Conservation (phyloP, 306 rosid species). For the Quercus aquifolioides region DNA sequence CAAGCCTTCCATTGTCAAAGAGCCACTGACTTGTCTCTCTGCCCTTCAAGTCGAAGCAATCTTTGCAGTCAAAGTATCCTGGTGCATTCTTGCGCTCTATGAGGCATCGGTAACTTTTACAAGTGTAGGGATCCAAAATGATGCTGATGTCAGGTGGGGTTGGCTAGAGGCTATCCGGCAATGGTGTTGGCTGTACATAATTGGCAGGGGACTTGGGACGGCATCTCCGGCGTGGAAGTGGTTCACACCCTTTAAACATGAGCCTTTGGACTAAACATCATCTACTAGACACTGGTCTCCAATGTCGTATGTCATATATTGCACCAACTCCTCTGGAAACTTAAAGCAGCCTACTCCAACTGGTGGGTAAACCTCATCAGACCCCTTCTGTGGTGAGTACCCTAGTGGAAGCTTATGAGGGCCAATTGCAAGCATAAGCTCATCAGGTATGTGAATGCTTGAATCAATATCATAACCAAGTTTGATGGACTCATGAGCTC, state of each 20-base stretch:
- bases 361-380: slow-evolving; percentile 24
- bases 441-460: background rate
- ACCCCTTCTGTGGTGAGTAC: slow-evolving; percentile 19
- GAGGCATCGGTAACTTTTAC: slow-evolving; percentile 44
- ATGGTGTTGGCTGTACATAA: slow-evolving; percentile 33
- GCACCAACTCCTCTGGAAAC: too few relatives aligned
- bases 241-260: slow-evolving; percentile 52
- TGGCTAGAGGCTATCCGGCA: slow-evolving; percentile 42
- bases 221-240: slow-evolving; percentile 50
- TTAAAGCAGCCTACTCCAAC: background rate
- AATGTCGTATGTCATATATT: too few relatives aligned
- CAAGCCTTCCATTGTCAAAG: too few relatives aligned
- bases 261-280: too few relatives aligned
- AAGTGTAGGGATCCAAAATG: slow-evolving; percentile 41
- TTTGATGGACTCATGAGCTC: background rate
- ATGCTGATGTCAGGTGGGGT: slow-evolving; percentile 39
- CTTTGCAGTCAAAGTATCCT: slow-evolving; percentile 7
- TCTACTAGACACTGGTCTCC: too few relatives aligned
- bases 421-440: slow-evolving; percentile 30
- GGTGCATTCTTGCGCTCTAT: slow-evolving; percentile 23
- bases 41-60: too few relatives aligned
- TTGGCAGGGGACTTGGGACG: slow-evolving; percentile 34
- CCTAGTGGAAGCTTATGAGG: slow-evolving; percentile 49
- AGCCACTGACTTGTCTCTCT: too few relatives aligned
- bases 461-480: slow-evolving; percentile 8